Percentiles rank a stretch among this genome's conserved stretches.
phyloP scores from a whole-genome alignment of 2,329 filamentous ascomycete species.

The Apiospora sp. region DNA sequence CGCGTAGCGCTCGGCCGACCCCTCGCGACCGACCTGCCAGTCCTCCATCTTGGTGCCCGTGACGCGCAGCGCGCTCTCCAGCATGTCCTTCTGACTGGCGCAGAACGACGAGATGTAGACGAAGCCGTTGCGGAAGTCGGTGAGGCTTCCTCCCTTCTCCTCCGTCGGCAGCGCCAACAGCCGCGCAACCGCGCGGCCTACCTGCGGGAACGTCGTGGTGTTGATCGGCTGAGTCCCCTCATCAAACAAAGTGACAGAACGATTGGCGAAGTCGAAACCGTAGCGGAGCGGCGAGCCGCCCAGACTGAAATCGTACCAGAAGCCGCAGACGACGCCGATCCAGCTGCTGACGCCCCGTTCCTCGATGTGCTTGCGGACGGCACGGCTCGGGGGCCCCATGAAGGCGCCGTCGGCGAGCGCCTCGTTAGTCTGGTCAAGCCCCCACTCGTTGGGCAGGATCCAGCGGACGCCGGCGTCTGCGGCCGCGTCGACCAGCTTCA shows the following conservation, averaged over 20 bases:
- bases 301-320: conserved; percentile 64
- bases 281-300: conserved; percentile 48
- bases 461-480: conserved; percentile 62
- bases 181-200: conserved; percentile 58
- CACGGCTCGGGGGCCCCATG: conserved; percentile 34
- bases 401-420: conserved; percentile 44
- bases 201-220: conserved; percentile 43
- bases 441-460: conserved; percentile 44
- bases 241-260: conserved; percentile 57
- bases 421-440: conserved; percentile 49
- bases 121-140: conserved; percentile 55
- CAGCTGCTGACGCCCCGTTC: conserved; percentile 48
- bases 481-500: conserved; percentile 61
- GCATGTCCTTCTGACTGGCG: conserved; percentile 70
- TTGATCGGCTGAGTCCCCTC: conserved; percentile 65
- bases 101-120: conserved; percentile 65
- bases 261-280: conserved; percentile 58
- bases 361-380: conserved; percentile 47
- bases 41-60: conserved; percentile 60
- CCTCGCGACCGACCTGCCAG: conserved; percentile 64
- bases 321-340: conserved; percentile 54
- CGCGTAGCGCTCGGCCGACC: conserved; percentile 54
- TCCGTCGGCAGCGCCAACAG: conserved; percentile 52
- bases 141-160: conserved; percentile 46
- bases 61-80: conserved; percentile 66